Evolutionary conservation across 148 eudicot genomes (phyloP).

Genomic region (Chenopodium album): DNA sequence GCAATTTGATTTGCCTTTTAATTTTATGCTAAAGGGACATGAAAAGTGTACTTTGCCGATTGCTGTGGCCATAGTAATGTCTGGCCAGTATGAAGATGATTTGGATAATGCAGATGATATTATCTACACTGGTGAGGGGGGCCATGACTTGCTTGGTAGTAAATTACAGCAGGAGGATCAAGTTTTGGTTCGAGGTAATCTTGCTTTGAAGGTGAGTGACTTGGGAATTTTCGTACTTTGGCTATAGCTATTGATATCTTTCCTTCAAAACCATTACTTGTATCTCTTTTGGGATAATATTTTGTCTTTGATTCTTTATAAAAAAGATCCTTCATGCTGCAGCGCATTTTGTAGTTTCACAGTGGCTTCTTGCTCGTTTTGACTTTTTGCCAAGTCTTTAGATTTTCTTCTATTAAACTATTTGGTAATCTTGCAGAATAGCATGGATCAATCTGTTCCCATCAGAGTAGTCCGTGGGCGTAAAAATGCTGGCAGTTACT

Average conservation of each 20-base stretch:
- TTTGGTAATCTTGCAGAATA: constrained; percentile 42
- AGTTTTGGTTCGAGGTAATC: constrained; percentile 55
- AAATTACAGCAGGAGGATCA: constrained; percentile 56
- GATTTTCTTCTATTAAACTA: neutral
- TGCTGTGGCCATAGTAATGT: constrained; percentile 59
- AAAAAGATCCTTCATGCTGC: neutral
- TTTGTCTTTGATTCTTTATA: neutral
- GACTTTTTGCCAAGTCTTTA: constrained; percentile 1
- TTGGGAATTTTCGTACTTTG: neutral
- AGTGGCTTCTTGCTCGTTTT: neutral
- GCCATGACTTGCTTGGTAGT: constrained; percentile 59
- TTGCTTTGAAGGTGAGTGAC: constrained; percentile 59
- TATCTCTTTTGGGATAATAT: neutral
- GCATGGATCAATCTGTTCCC: constrained; percentile 57
- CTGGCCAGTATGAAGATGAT: constrained; percentile 85
- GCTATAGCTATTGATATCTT: neutral
- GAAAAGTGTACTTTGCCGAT: constrained; percentile 45
- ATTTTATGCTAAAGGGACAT: constrained; percentile 30
- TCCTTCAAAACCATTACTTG: neutral
- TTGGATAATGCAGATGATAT: constrained; percentile 59
- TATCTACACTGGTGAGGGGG: constrained; percentile 74
- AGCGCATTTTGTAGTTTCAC: too few relatives aligned
- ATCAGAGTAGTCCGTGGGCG: constrained; percentile 68
- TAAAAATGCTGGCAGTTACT: constrained; percentile 45
- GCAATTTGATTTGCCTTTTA: neutral